phyloP scores from a whole-genome alignment of 108 stramenopile genomes.

The Pseudonitzschia pungens region DNA sequence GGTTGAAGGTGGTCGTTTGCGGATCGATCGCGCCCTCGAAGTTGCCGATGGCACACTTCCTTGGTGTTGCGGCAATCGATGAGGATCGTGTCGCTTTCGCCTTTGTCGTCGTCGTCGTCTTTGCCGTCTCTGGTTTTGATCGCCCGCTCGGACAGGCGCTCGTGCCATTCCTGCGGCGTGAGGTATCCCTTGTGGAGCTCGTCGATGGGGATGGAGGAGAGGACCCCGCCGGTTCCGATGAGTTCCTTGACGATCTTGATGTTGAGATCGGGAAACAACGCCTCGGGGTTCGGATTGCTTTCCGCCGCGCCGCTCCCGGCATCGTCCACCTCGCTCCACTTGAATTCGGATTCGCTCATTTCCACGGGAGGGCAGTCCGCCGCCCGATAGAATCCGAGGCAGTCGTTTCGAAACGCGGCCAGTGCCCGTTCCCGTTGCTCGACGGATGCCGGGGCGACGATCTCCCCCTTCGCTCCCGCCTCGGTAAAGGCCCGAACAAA shows the following conservation, averaged over 20 bases:
- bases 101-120: not conserved
- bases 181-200: slow-evolving; percentile 76
- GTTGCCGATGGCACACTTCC: slow-evolving; percentile 73
- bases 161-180: slow-evolving; percentile 78
- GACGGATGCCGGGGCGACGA: not conserved
- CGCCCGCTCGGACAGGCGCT: slow-evolving; percentile 40
- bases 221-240: slow-evolving; percentile 73
- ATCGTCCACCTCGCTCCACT: slow-evolving; percentile 43
- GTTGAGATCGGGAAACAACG: slow-evolving; percentile 76
- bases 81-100: slow-evolving; percentile 52
- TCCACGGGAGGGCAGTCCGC: slow-evolving; percentile 38
- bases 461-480: not conserved
- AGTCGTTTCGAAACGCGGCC: slow-evolving; percentile 46
- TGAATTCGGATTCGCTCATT: slow-evolving; percentile 63
- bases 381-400: slow-evolving; percentile 42
- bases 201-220: slow-evolving; percentile 52
- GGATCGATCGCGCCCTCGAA: slow-evolving; percentile 51
- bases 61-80: slow-evolving; percentile 86
- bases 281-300: slow-evolving; percentile 4
- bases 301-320: not conserved
- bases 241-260: slow-evolving; percentile 82
- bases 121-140: slow-evolving; percentile 1
- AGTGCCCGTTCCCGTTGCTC: slow-evolving; percentile 8
- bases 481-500: slow-evolving; percentile 53
- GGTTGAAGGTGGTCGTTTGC: slow-evolving; percentile 49